Conservation (phyloP, 2,329 filamentous ascomycete genomes). For the Aspergillus sp. region DNA sequence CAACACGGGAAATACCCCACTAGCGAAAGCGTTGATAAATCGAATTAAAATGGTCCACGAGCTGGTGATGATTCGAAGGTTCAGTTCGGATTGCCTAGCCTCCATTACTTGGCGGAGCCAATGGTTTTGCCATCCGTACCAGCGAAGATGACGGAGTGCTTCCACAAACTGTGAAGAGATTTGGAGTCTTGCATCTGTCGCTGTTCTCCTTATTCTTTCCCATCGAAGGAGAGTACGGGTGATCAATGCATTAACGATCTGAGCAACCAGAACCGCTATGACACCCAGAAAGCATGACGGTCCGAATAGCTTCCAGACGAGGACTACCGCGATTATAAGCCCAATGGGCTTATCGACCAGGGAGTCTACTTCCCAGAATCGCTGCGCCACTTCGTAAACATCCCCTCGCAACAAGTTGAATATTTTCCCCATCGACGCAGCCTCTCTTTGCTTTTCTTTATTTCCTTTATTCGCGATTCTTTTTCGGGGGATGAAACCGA, state of each 20-base stretch:
- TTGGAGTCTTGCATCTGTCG: slow-evolving; percentile 74
- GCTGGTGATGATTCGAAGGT: slow-evolving; percentile 59
- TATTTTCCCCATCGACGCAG: slow-evolving; percentile 84
- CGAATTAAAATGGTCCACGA: slow-evolving; percentile 60
- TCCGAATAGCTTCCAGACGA: slow-evolving; percentile 75
- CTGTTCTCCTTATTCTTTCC: slow-evolving; percentile 65
- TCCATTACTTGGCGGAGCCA: slow-evolving; percentile 69
- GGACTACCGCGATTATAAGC: slow-evolving; percentile 65
- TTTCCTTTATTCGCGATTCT: slow-evolving; percentile 22
- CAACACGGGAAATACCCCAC: slow-evolving; percentile 71
- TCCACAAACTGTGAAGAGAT: slow-evolving; percentile 83
- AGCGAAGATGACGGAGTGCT: slow-evolving; percentile 72
- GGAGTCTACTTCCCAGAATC: slow-evolving; percentile 83
- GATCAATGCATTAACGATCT: slow-evolving; percentile 64
- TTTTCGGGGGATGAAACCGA: slow-evolving; percentile 18
- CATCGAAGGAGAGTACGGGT: slow-evolving; percentile 63
- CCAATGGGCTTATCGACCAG: slow-evolving; percentile 72
- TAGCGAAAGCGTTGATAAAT: slow-evolving; percentile 66
- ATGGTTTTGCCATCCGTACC: slow-evolving; percentile 76
- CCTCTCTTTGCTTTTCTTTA: slow-evolving; percentile 40
- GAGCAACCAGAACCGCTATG: slow-evolving; percentile 62
- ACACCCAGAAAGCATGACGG: slow-evolving; percentile 74
- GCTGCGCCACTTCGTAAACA: slow-evolving; percentile 34
- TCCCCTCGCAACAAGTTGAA: slow-evolving; percentile 72
- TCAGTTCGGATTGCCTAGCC: slow-evolving; percentile 63